phyloP scores from a whole-genome alignment of 2,329 filamentous ascomycete species.

The Neofusicoccum sp. region DNA sequence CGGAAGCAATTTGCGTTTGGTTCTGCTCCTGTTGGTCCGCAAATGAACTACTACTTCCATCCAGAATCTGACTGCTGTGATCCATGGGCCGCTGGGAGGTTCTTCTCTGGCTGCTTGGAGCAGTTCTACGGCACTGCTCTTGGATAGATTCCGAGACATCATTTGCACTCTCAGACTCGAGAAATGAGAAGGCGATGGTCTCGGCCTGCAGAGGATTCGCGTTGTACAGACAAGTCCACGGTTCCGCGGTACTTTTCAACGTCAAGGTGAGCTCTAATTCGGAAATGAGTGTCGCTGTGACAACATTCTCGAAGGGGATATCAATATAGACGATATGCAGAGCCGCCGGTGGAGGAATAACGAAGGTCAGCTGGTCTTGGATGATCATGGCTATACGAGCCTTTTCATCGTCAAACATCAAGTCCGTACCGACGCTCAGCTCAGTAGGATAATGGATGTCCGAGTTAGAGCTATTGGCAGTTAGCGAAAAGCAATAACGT shows the following conservation, averaged over 20 bases:
- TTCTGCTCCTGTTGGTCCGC: neutral
- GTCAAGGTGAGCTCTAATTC: slow-evolving; percentile 12
- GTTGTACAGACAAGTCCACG: slow-evolving; percentile 28
- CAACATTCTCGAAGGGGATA: slow-evolving; percentile 24
- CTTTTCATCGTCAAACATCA: slow-evolving; percentile 15
- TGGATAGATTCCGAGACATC: neutral
- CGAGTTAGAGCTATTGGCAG: neutral
- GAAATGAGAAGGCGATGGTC: slow-evolving; percentile 20
- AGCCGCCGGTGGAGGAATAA: slow-evolving; percentile 20
- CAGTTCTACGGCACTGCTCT: neutral
- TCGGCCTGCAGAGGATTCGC: slow-evolving; percentile 21
- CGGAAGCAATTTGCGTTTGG: neutral
- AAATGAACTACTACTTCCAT: no score
- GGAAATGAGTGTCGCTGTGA: neutral
- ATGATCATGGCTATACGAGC: neutral
- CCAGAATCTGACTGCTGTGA: no score
- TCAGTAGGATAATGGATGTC: slow-evolving; percentile 13
- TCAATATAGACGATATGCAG: slow-evolving; percentile 27
- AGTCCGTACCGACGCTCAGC: slow-evolving; percentile 25
- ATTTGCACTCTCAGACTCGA: neutral
- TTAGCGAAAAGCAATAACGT: no score
- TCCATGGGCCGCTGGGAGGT: neutral
- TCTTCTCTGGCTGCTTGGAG: neutral
- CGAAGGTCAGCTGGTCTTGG: slow-evolving; percentile 24
- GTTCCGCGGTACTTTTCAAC: slow-evolving; percentile 21